These are phyloP conservation scores for Esteya vermicola DNA, from an alignment of 2,329 filamentous ascomycete species.

Conservation along the genomic window DNA sequence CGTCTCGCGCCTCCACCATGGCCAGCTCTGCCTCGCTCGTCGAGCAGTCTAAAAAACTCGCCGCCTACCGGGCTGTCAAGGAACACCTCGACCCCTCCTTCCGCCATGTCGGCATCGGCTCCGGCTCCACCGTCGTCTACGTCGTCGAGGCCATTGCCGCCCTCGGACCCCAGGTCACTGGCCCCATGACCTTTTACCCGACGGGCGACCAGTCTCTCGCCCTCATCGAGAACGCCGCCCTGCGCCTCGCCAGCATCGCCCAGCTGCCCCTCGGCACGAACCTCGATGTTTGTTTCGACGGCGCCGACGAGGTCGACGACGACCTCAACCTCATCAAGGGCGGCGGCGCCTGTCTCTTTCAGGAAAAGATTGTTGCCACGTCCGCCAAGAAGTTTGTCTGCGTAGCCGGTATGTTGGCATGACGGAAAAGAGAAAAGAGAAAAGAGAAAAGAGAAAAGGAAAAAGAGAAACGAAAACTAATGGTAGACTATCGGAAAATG, in stretches of 20 bases:
- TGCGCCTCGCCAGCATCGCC: conserved; percentile 66
- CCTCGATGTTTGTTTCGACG: conserved; percentile 88
- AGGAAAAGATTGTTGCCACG: conserved; percentile 90
- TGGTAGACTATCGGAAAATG: conserved; percentile 70
- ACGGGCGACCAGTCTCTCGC: conserved; percentile 86
- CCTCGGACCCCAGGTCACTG: conserved; percentile 37
- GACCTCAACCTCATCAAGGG: conserved; percentile 96
- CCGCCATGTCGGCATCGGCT: conserved; percentile 64
- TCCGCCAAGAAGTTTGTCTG: conserved; percentile 76
- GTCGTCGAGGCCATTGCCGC: conserved; percentile 68
- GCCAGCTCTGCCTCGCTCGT: conserved; percentile 24
- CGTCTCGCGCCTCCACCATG: conserved; percentile 1
- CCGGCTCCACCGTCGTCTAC: conserved; percentile 69
- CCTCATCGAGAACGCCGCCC: conserved; percentile 65
- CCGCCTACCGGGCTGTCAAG: conserved; percentile 58
- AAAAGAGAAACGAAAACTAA: not conserved
- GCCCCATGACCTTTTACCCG: conserved; percentile 70
- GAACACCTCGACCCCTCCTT: conserved; percentile 53
- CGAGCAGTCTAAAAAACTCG: conserved; percentile 61
- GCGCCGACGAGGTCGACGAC: conserved; percentile 90
- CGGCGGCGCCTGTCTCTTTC: conserved; percentile 91
- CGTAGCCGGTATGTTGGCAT: conserved; percentile 18
- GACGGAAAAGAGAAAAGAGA: too few relatives aligned
- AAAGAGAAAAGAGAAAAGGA: too few relatives aligned
- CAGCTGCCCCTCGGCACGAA: conserved; percentile 42